phyloP scores from a whole-genome alignment of 2,329 filamentous ascomycete genomes.

The Venturiaceae sp. region DNA sequence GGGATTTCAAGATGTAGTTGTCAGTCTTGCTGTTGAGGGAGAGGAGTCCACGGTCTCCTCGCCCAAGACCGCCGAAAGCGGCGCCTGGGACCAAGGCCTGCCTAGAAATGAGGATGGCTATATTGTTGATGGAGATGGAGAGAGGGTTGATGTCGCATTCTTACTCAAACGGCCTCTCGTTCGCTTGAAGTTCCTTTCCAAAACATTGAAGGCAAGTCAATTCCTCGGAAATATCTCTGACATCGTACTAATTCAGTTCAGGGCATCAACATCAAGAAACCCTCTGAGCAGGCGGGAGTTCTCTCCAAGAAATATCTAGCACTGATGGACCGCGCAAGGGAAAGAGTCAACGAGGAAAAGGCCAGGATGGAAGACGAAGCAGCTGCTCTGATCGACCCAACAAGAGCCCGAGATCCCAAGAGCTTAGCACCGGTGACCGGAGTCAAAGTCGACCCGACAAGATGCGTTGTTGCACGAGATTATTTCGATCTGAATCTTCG shows the following conservation, averaged over 20 bases:
- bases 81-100: conserved; percentile 43
- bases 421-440: conserved; percentile 63
- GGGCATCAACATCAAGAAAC: conserved; percentile 48
- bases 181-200: conserved; percentile 77
- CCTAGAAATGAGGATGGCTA: conserved; percentile 51
- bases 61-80: conserved; percentile 25
- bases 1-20: conserved; percentile 88
- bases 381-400: conserved; percentile 72
- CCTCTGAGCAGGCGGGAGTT: conserved; percentile 46
- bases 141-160: conserved; percentile 89
- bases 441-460: conserved; percentile 62
- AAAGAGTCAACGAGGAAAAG: conserved; percentile 61
- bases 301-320: conserved; percentile 56
- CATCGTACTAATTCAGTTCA: conserved; percentile 23
- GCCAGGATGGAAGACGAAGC: conserved; percentile 76
- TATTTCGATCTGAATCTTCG: conserved; percentile 75
- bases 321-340: conserved; percentile 67
- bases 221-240: conserved; percentile 28
- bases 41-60: conserved; percentile 44
- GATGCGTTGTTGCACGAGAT: conserved; percentile 83
- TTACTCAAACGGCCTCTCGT: conserved; percentile 82
- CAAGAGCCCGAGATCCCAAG: conserved; percentile 66
- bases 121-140: conserved; percentile 62
- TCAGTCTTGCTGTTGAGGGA: conserved; percentile 75
- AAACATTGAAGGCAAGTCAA: conserved; percentile 54